Evolutionary conservation across 2,329 filamentous ascomycete species (phyloP).

Genomic region (Daldinia sp.): DNA sequence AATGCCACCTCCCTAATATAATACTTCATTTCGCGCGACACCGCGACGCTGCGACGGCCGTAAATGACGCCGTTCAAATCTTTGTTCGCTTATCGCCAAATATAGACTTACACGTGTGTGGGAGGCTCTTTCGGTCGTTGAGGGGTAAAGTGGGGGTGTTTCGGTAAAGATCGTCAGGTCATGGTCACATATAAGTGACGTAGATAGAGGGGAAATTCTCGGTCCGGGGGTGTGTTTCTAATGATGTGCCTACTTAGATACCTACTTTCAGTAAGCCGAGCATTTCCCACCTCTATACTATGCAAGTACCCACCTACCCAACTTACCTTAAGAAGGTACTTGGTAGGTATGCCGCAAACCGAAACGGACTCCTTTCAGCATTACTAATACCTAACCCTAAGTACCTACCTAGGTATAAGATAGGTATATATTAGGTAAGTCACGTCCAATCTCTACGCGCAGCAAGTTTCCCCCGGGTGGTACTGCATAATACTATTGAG

Average conservation of each 20-base stretch:
- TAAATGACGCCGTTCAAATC: conserved; percentile 5
- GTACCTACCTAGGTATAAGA: background rate
- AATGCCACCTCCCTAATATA: conserved; percentile 22
- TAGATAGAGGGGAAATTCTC: conserved; percentile 24
- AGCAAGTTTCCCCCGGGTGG: background rate
- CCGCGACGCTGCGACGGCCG: background rate
- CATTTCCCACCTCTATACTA: too few species aligned
- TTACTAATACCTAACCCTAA: background rate
- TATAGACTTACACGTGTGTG: conserved; percentile 30
- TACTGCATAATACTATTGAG: conserved; percentile 8
- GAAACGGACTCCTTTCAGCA: background rate
- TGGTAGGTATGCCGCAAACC: conserved; percentile 1
- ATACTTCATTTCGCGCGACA: conserved; percentile 2
- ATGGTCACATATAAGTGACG: conserved; percentile 40
- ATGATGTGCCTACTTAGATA: background rate
- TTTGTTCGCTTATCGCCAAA: conserved; percentile 18
- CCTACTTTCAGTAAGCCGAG: too few species aligned
- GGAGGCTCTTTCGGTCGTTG: conserved; percentile 39
- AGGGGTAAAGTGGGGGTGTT: conserved; percentile 37
- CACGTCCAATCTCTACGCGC: background rate
- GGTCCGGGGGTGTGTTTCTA: conserved; percentile 26
- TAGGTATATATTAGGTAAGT: conserved; percentile 7
- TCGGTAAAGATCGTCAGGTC: conserved; percentile 41
- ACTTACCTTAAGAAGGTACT: background rate
- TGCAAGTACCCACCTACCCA: background rate